phyloP scores from a whole-genome alignment of 805 yeast species.

The Cyberlindnera saturnus region DNA sequence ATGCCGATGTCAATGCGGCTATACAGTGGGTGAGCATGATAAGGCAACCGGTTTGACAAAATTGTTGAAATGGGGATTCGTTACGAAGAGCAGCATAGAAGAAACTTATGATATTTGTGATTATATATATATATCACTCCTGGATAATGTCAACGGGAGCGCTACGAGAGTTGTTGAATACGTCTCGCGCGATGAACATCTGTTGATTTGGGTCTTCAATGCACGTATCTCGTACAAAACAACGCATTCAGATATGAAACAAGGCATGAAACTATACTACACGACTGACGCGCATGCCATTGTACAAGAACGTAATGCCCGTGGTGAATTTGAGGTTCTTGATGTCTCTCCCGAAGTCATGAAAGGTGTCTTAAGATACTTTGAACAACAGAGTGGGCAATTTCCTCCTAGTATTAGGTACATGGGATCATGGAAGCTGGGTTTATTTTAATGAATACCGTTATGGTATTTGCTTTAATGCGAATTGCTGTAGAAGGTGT shows the following conservation, averaged over 20 bases:
- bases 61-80: conserved; percentile 54
- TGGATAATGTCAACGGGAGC: conserved; percentile 37
- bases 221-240: conserved; percentile 28
- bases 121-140: conserved; percentile 32
- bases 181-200: conserved; percentile 11
- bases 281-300: conserved; percentile 27
- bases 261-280: conserved; percentile 42
- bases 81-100: conserved; percentile 21
- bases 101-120: conserved; percentile 32
- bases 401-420: conserved; percentile 29
- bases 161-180: conserved; percentile 34
- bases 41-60: conserved; percentile 27
- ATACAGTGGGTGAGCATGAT: conserved; percentile 35
- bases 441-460: not conserved
- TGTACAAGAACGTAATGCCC: conserved; percentile 21
- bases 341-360: conserved; percentile 28
- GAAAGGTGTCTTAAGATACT: conserved; percentile 21
- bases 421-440: conserved; percentile 21
- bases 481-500: no score
- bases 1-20: conserved; percentile 35
- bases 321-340: conserved; percentile 37
- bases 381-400: conserved; percentile 24
- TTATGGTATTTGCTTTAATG: no score
- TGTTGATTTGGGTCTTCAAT: conserved; percentile 47
- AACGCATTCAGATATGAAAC: conserved; percentile 6